Base-by-base conservation (phyloP, 2,329 filamentous ascomycete species). In the Colletotrichum chlorophyti region DNA sequence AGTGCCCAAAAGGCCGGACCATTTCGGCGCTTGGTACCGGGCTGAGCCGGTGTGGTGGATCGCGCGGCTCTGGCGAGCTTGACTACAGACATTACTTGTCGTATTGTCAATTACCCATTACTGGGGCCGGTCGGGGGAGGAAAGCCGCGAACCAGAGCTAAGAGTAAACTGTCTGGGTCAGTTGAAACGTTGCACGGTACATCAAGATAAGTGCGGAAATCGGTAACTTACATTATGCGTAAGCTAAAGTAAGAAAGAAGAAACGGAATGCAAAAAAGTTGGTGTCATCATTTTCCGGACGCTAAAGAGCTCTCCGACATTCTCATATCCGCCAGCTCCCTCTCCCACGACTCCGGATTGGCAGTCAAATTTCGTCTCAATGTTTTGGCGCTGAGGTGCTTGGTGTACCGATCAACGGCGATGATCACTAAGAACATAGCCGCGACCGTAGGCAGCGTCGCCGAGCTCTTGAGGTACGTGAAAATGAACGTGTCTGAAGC, bases 381-480 rank as follows among this genome's bases (percentile, higher is more conserved):
- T 4, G 38, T 55, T 23, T 57, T 51, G 12, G 58, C 58, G n/a
- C 46, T 60, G 23, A 60, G 23, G 9, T 57, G 29, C n/a, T 57
- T 60, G 6, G 58, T 57, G 27, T 23, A 57, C 12, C 58, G 53
- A 14, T 60, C 52, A 11, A 60, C 24, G 14, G 34, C 58, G 14
- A 57, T 15, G 10, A 60, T 51, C 5, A 47, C 38, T 5, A 60
- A 17, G 19, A 60, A 57, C 5, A 50, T 45, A 5, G 23, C 23
- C 11, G 58, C 57, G 4, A 60, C 40, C 2, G 57, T 51, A n/a
- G 51, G 57, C 3, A 60, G 19, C 14, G 57, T 57, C n/a, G 57
- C 57, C 6, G 43, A 32, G 11, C 47, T 60, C 46, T 23, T 23
- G 6, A 60, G 52, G 21, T 57, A 60, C 10, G 17, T 21, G 21